phyloP scores from a whole-genome alignment of 768 basidiomycete species.

The Gymnopilus dilepis region DNA sequence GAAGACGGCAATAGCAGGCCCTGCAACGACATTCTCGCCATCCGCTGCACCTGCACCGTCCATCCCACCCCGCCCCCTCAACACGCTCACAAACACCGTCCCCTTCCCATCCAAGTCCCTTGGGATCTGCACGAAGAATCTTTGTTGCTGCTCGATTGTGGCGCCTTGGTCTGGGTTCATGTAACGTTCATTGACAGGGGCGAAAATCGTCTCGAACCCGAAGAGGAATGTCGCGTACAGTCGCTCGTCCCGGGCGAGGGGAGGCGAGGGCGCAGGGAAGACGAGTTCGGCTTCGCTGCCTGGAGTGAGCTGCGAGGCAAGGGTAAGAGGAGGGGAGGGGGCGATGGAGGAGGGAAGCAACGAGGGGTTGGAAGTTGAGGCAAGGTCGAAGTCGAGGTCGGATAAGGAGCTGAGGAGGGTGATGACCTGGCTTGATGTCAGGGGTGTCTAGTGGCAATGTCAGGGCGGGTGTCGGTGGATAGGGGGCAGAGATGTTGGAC shows the following conservation, averaged over 20 bases:
- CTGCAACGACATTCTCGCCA: slow-evolving; percentile 59
- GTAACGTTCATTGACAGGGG: slow-evolving; percentile 36
- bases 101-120: slow-evolving; percentile 42
- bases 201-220: slow-evolving; percentile 49
- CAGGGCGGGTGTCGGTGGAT: neutral
- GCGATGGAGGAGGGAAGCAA: slow-evolving; percentile 38
- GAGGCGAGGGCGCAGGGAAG: slow-evolving; percentile 23
- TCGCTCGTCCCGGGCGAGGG: slow-evolving; percentile 16
- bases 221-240: slow-evolving; percentile 55
- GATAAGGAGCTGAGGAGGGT: slow-evolving; percentile 52
- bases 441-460: slow-evolving; percentile 37
- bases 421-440: slow-evolving; percentile 44
- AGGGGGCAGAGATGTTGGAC: neutral
- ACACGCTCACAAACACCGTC: slow-evolving; percentile 55
- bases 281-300: slow-evolving; percentile 28
- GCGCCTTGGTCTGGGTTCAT: neutral
- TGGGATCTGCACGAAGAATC: slow-evolving; percentile 43
- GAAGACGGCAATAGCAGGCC: slow-evolving; percentile 54
- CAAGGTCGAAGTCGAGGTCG: slow-evolving; percentile 55
- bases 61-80: slow-evolving; percentile 35
- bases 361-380: slow-evolving; percentile 55
- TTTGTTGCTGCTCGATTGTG: neutral
- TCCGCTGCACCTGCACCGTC: slow-evolving; percentile 25
- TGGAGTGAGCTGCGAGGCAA: slow-evolving; percentile 26
- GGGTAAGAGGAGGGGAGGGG: slow-evolving; percentile 31